phyloP scores from a whole-genome alignment of 371 early-diverging fungal species.

The Gilbertella persicaria region DNA sequence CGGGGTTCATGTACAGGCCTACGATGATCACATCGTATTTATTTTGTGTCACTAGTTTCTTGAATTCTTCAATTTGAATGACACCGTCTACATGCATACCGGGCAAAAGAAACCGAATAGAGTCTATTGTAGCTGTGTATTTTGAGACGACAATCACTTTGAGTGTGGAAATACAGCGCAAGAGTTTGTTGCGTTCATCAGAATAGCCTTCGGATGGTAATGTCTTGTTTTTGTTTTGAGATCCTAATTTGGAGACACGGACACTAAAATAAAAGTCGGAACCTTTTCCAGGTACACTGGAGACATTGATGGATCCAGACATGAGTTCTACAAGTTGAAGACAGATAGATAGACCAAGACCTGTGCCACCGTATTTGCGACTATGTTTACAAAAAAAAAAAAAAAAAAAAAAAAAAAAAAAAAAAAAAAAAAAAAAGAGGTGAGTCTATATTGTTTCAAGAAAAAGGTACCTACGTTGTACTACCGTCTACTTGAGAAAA shows the following conservation, averaged over 20 bases:
- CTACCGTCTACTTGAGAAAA: constrained; percentile 64
- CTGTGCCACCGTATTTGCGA: constrained; percentile 66
- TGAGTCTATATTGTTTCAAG: no score
- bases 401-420: no score
- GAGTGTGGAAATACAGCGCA: constrained; percentile 18
- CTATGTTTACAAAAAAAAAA: constrained; percentile 9
- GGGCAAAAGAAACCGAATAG: constrained; percentile 33
- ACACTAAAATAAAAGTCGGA: constrained; percentile 58
- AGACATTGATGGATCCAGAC: constrained; percentile 57
- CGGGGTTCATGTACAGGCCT: constrained; percentile 29
- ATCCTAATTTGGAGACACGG: constrained; percentile 35
- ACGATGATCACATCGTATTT: constrained; percentile 41
- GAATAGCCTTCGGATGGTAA: constrained; percentile 20
- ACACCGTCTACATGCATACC: constrained; percentile 34
- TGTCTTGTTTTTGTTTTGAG: constrained; percentile 22
- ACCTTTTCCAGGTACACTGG: constrained; percentile 54
- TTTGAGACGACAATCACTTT: constrained; percentile 39
- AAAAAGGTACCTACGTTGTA: constrained; percentile 51
- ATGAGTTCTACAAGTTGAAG: constrained; percentile 55
- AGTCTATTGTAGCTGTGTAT: constrained; percentile 29
- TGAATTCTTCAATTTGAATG: constrained; percentile 20
- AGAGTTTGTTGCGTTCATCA: constrained; percentile 18
- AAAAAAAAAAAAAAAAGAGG: no score
- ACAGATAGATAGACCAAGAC: constrained; percentile 64
- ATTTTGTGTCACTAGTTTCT: neutral